Base-by-base conservation (phyloP, 176 grass and related monocot genomes). In the Carex pumila region DNA sequence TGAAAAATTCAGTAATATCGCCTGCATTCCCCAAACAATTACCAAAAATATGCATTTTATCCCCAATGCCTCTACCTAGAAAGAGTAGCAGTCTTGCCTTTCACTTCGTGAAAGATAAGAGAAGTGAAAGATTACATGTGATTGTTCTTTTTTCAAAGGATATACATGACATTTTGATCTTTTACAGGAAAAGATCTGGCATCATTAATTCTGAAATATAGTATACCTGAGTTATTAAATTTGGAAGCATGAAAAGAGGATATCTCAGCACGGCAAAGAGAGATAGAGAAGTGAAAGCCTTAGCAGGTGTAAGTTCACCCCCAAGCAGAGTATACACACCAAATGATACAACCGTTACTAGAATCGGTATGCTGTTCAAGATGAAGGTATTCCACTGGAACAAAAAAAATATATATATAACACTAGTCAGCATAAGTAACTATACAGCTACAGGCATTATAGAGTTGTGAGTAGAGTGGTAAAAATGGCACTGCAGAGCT, bases 241-340 rank as follows among this genome's bases (percentile, higher is more conserved):
- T 99, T 25, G 93, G 96, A 45, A 99, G 90, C 89, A 89, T 91
- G 88, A 90, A 99, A 56, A 99, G 91, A 79, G 96, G 96, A 68
- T 92, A 95, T 85, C 96, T 95, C 71, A 99, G 85, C 62, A 99
- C 93, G 9, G 96, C 65, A 89, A 99, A 99, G 58, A 99, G 82
- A 80, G 96, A 95, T 56, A 99, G 96, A 50, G 96, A 95, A 56
- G 96, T 99, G 87, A 99, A 99, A 49, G 96, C 96, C 85, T 95
- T 99, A 86, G 96, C 90, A 88, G 96, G 93, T 81, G 96, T 99
- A 75, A 99, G 86, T 30, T 95, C 93, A 80, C 93, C 96, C 85
- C 96, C 96, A 85, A 95, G 60, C 54, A 99, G 88, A 89, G 96
- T 86, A 87, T 89, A 99, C 76, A 92, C 71, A 55, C 96, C 96